A percentile compares a stretch with the other conserved stretches of the same genome.
Evolutionary conservation across 495 filamentous ascomycete species (phyloP).

Genomic region (Neurospora africana): DNA sequence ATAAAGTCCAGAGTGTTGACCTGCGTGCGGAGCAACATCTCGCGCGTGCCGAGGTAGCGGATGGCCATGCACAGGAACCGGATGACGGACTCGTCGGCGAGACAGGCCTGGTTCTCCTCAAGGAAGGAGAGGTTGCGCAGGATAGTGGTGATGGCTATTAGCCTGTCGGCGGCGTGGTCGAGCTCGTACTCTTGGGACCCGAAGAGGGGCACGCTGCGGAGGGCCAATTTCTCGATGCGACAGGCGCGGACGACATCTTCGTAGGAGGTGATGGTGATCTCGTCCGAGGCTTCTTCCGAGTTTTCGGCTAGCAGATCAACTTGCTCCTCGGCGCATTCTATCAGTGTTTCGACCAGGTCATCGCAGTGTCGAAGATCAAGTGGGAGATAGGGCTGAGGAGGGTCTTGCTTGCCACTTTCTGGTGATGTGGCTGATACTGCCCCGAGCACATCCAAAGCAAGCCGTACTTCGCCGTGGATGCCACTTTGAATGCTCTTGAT

Average conservation of each 20-base stretch:
- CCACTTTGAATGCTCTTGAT: conserved; percentile 88
- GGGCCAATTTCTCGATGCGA: conserved; percentile 53
- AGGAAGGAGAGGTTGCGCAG: conserved; percentile 82
- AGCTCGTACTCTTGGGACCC: conserved; percentile 73
- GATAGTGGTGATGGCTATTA: conserved; percentile 87
- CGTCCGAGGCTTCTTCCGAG: conserved; percentile 72
- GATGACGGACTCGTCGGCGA: conserved; percentile 66
- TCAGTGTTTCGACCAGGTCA: conserved; percentile 74
- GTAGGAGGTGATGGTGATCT: conserved; percentile 68
- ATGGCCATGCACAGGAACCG: conserved; percentile 74
- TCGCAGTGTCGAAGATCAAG: conserved; percentile 62
- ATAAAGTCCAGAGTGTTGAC: conserved; percentile 85
- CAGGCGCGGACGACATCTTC: conserved; percentile 77
- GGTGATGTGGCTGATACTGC: conserved; percentile 55
- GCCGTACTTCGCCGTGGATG: conserved; percentile 73
- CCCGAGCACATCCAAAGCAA: conserved; percentile 76
- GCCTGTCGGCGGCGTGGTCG: conserved; percentile 72
- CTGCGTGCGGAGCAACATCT: conserved; percentile 69
- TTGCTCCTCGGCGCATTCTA: conserved; percentile 87
- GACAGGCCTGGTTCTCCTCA: conserved; percentile 56
- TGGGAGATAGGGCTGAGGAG: conserved; percentile 10
- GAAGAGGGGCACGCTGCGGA: conserved; percentile 61
- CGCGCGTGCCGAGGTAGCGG: conserved; percentile 79
- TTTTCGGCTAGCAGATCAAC: conserved; percentile 68
- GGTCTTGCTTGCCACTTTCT: conserved; percentile 42